Conservation (phyloP, 148 eudicot species). For the Camellia sinensis region DNA sequence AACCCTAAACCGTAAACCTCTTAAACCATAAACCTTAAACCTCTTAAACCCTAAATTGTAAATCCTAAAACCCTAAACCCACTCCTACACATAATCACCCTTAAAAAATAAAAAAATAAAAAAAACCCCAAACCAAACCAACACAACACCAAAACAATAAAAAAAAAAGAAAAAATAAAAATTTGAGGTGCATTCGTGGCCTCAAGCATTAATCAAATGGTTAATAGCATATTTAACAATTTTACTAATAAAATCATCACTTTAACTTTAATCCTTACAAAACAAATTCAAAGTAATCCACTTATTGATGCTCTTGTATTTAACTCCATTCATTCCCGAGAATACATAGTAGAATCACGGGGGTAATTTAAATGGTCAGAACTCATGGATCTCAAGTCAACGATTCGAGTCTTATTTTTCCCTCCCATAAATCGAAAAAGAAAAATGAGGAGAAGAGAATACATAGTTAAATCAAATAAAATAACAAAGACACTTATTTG, state of each 20-base stretch:
- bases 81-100: background rate
- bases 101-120: too few species aligned
- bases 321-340: background rate
- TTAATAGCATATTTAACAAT: too few species aligned
- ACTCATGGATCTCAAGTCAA: background rate
- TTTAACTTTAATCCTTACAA: background rate
- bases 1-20: too few species aligned
- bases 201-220: background rate
- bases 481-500: background rate
- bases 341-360: background rate
- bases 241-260: background rate
- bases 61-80: too few species aligned
- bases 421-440: background rate
- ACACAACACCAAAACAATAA: background rate
- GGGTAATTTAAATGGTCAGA: background rate
- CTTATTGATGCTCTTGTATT: background rate
- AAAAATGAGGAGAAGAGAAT: background rate
- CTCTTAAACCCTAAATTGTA: too few species aligned
- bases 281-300: too few species aligned
- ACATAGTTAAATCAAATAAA: background rate
- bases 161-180: too few species aligned
- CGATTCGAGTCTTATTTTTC: background rate
- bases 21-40: too few species aligned
- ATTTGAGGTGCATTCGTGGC: background rate
- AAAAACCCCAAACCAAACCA: background rate